These are phyloP conservation scores for Oryza coarctata DNA, from an alignment of 176 grass and related monocot species.

Conservation along the genomic window DNA sequence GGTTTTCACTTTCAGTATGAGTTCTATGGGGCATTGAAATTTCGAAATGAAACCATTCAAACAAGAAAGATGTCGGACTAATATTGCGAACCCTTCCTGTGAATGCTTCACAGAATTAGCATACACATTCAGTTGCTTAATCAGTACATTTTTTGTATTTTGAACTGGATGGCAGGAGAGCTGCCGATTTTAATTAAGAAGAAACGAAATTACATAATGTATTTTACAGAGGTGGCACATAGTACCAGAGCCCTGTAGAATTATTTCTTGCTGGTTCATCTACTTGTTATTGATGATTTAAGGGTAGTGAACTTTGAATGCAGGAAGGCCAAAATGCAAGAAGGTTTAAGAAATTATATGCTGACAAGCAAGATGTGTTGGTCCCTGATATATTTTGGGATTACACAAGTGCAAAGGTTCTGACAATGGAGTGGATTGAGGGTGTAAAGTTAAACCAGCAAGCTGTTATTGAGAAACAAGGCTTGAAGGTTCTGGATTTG, in stretches of 20 bases:
- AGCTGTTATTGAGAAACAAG: slow-evolving; percentile 81
- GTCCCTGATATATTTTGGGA: slow-evolving; percentile 99
- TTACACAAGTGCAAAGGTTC: slow-evolving; percentile 86
- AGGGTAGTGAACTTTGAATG: slow-evolving; percentile 4
- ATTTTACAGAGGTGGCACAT: not conserved
- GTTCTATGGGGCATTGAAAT: not conserved
- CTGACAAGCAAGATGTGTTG: slow-evolving; percentile 88
- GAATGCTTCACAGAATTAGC: not conserved
- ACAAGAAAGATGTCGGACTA: not conserved
- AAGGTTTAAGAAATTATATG: slow-evolving; percentile 92
- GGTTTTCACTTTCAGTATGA: not conserved
- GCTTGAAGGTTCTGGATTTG: slow-evolving; percentile 80
- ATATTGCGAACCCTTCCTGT: not conserved
- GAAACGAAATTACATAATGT: not conserved
- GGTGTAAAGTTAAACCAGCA: slow-evolving; percentile 93
- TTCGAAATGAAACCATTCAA: not conserved
- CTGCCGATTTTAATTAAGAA: not conserved
- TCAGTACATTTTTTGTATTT: not conserved
- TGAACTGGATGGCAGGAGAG: not conserved
- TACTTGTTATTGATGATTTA: not conserved
- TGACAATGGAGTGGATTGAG: slow-evolving; percentile 97
- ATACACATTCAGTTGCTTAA: too few species aligned
- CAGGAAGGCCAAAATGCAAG: slow-evolving; percentile 97
- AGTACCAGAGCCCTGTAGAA: not conserved
- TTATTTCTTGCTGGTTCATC: not conserved